Evolutionary conservation across 352 stramenopile genomes (phyloP).

Genomic region (Elongisporangium senticosum): DNA sequence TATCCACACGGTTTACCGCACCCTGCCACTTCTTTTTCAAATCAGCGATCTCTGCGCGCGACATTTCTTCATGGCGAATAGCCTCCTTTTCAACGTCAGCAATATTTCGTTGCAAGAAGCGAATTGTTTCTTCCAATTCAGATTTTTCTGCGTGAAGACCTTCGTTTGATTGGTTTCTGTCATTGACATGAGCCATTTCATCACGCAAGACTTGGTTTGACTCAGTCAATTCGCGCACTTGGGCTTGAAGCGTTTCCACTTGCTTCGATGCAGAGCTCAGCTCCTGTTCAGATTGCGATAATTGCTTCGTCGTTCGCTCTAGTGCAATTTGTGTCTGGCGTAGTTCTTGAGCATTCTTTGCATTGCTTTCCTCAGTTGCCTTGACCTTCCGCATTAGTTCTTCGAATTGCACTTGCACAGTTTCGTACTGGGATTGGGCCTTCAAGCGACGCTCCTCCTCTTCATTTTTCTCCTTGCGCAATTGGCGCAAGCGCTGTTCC

Average conservation of each 20-base stretch:
- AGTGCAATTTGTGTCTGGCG: slow-evolving; percentile 14
- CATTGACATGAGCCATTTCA: slow-evolving; percentile 35
- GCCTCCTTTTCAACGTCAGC: slow-evolving; percentile 49
- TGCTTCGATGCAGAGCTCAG: slow-evolving; percentile 11
- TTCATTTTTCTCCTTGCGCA: slow-evolving; percentile 80
- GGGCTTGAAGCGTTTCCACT: slow-evolving; percentile 15
- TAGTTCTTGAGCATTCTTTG: slow-evolving; percentile 32
- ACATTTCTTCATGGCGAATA: slow-evolving; percentile 51
- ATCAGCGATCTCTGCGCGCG: slow-evolving; percentile 41
- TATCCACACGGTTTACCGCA: slow-evolving; percentile 57
- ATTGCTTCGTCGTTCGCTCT: slow-evolving; percentile 18
- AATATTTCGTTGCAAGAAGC: slow-evolving; percentile 54
- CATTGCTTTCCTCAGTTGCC: slow-evolving; percentile 43
- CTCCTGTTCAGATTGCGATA: slow-evolving; percentile 25
- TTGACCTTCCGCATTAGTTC: slow-evolving; percentile 43
- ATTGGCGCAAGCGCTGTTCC: slow-evolving; percentile 54
- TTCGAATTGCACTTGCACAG: slow-evolving; percentile 36
- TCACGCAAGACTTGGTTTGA: slow-evolving; percentile 28
- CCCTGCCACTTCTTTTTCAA: slow-evolving; percentile 82
- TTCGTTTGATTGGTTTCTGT: slow-evolving; percentile 40
- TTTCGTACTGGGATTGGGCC: slow-evolving; percentile 47
- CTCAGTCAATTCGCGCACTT: slow-evolving; percentile 22
- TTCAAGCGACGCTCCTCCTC: slow-evolving; percentile 54
- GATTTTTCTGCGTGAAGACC: slow-evolving; percentile 41
- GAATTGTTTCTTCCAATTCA: slow-evolving; percentile 56